Evolutionary conservation across 2,329 filamentous ascomycete genomes (phyloP).

Genomic region (Aspergillus sp.): DNA sequence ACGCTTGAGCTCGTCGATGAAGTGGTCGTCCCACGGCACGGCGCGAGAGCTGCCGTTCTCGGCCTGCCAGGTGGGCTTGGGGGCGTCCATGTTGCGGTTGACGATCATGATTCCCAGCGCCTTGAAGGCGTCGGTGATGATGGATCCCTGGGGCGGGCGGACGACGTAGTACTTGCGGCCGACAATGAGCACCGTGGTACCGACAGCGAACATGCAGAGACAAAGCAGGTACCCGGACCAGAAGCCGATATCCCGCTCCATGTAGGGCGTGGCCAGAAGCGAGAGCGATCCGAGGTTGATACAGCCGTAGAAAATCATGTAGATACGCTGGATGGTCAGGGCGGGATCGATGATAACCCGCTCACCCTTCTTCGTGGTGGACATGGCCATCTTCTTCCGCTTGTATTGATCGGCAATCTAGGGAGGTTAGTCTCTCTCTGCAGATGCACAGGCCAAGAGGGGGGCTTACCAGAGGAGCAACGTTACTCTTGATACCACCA

Average conservation of each 20-base stretch:
- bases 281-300: conserved; percentile 74
- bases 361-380: conserved; percentile 47
- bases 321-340: conserved; percentile 66
- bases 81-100: conserved; percentile 57
- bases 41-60: conserved; percentile 44
- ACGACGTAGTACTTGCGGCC: conserved; percentile 48
- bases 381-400: conserved; percentile 53
- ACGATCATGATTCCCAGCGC: conserved; percentile 56
- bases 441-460: not conserved
- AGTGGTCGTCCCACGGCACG: conserved; percentile 66
- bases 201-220: conserved; percentile 63
- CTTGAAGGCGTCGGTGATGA: conserved; percentile 66
- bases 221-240: conserved; percentile 64
- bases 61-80: conserved; percentile 66
- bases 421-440: not conserved
- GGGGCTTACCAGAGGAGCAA: conserved; percentile 44
- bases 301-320: conserved; percentile 73
- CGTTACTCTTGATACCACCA: conserved; percentile 69
- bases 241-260: conserved; percentile 68
- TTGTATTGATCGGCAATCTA: conserved; percentile 66
- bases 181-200: conserved; percentile 55
- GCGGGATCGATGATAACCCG: conserved; percentile 65
- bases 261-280: conserved; percentile 64
- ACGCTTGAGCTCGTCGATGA: conserved; percentile 70
- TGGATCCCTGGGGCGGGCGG: conserved; percentile 58